Percentiles rank a stretch among this genome's conserved stretches.
phyloP scores from a whole-genome alignment of 352 stramenopile species.

The Phytophthora quininea region DNA sequence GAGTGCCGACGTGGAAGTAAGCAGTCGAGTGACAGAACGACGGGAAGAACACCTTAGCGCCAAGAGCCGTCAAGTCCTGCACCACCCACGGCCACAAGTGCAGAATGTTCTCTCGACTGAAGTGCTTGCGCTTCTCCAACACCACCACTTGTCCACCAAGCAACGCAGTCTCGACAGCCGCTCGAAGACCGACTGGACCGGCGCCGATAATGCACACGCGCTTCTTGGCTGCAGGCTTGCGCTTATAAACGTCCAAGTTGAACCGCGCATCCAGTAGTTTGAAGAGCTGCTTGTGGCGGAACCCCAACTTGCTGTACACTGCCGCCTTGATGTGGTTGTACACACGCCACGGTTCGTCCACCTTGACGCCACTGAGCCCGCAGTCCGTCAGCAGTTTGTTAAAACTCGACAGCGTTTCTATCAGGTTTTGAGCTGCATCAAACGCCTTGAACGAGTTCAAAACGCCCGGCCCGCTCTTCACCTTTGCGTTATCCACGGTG shows the following conservation, averaged over 20 bases:
- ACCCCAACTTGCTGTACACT: slow-evolving; percentile 63
- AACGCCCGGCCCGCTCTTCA: slow-evolving; percentile 44
- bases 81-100: slow-evolving; percentile 87
- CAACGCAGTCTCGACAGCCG: slow-evolving; percentile 74
- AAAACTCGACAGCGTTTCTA: slow-evolving; percentile 60
- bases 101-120: slow-evolving; percentile 86
- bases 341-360: slow-evolving; percentile 58
- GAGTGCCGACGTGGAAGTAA: slow-evolving; percentile 87
- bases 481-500: slow-evolving; percentile 44
- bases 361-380: slow-evolving; percentile 54
- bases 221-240: slow-evolving; percentile 67
- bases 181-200: slow-evolving; percentile 76
- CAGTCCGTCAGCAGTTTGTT: slow-evolving; percentile 62
- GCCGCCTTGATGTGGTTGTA: slow-evolving; percentile 73
- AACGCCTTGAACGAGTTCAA: slow-evolving; percentile 71
- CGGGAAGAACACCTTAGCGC: slow-evolving; percentile 84
- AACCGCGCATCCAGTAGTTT: slow-evolving; percentile 70
- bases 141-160: slow-evolving; percentile 76
- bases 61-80: slow-evolving; percentile 78
- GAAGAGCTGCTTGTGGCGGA: slow-evolving; percentile 82
- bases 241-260: slow-evolving; percentile 55
- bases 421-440: slow-evolving; percentile 66
- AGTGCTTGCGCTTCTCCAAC: slow-evolving; percentile 83
- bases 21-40: slow-evolving; percentile 83
- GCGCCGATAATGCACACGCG: slow-evolving; percentile 77